Base-by-base conservation (phyloP, 176 grass and related monocot genomes). In the Luzula sylvatica region DNA sequence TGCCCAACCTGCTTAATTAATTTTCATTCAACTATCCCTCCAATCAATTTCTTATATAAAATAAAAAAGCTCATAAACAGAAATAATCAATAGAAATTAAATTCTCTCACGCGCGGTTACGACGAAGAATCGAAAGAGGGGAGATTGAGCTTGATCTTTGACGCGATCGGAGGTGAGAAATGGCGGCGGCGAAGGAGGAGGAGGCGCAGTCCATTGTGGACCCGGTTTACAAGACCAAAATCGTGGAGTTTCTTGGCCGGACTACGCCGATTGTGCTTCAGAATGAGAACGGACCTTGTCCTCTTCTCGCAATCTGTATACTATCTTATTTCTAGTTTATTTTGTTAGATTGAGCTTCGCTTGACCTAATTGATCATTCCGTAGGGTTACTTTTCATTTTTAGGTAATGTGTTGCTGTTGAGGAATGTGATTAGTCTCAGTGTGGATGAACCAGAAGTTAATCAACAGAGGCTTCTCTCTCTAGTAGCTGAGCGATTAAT, bases 251-350 rank as follows among this genome's bases (percentile, higher is more conserved):
- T 65, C 82, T 92, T 26, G 93, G 93, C 12, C 93, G 93, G 16
- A 67, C 67, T 27, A 92, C 81, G 25, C 68, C 86, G 22, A 87
- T 98, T 69, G 72, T 98, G 68, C 87, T 92, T 60, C 93, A 92
- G 68, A 98, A 87, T 78, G 93, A 92, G 58, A 98, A 98, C 82
- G 93, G 93, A 3, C 86, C 93, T 4, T 98, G 93, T 52, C 93
- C 93, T 20, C 93, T 98, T 11, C 86, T 90, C 28, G 93, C 86
- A 24, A 98, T 98, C 72, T 92, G 93, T 98, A 67, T 83, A 74
- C 13, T 15, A 30, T 62, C 38, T 26, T 26, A 26, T 7, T 49
- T 40, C 21, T 0, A 22, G 41, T 48, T 52, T 11, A 5, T 25
- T 24, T 60, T 32, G 23, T 48, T 47, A 25, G 23, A 32, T 50